Evolutionary conservation across 2,329 filamentous ascomycete genomes (phyloP), one percentile per base, ranked within the genome.

Genomic region (Botrytis medusae): DNA sequence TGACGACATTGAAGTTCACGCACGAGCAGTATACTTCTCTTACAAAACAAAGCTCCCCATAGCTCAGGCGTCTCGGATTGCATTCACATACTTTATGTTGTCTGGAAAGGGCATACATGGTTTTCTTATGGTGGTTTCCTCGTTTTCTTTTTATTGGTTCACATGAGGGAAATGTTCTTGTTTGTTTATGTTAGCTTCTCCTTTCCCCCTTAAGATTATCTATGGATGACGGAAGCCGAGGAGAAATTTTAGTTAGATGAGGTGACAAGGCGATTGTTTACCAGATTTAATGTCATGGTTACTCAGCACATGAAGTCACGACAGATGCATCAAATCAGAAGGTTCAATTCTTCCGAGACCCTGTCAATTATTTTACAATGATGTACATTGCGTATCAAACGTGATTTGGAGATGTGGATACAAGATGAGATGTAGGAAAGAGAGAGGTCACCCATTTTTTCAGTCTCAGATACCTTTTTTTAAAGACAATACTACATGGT

Each of bases 21-120:
- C 74, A 40, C 69, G 76, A 76, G 76, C 74, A 76, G 73, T 76
- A 75, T 70, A 59, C 75, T 79, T 77, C 78, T 79, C 79, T 78
- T 78, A 78, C 67, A 72, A 61, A 37, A 73, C 74, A 76, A 73
- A 76, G 76, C 74, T 79, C 74, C 74, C 69, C 76, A 75, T 76
- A 72, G 73, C 75, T 75, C 72, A 73, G 78, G 78, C 77, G 77
- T 77, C 74, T 73, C 59, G 75, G 75, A 71, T 74, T 73, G 73
- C 68, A 74, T 73, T 69, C 73, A 62, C 40, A 69, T 67, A 57
- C 74, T 74, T 61, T 63, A 73, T 64, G 57, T 74, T 65, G 63
- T 72, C 71, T 63, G 71, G 73, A 70, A 71, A 73, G 65, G 71
- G 51, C 69, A 72, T 42, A 68, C 51, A n/a, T 62, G 70, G 69